phyloP scores from a whole-genome alignment of 2,329 filamentous ascomycete genomes.

The Xylariomycetidae sp. region DNA sequence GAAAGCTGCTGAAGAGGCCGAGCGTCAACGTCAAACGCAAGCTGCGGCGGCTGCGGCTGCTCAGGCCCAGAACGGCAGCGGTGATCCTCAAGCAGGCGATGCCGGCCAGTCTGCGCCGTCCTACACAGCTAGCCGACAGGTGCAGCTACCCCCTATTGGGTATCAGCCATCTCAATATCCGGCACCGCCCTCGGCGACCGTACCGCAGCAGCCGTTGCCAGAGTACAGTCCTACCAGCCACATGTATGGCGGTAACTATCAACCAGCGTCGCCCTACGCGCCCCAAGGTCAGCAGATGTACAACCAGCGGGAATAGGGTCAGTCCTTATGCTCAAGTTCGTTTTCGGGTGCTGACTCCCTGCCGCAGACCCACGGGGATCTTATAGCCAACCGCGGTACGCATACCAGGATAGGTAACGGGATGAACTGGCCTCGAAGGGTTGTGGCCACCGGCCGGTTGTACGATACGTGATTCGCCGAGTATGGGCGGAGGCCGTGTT shows the following conservation, averaged over 20 bases:
- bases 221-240: conserved; percentile 47
- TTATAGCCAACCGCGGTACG: too few relatives aligned
- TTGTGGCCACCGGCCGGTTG: too few relatives aligned
- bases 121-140: conserved; percentile 50
- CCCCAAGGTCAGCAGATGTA: conserved; percentile 57
- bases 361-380: too few relatives aligned
- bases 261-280: conserved; percentile 40
- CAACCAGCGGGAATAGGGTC: conserved; percentile 47
- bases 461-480: too few relatives aligned
- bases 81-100: conserved; percentile 42
- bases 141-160: conserved; percentile 69
- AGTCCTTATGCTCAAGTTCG: too few relatives aligned
- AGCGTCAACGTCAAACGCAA: conserved; percentile 53
- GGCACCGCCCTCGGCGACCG: conserved; percentile 49
- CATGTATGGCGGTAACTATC: conserved; percentile 51
- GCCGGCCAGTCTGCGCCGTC: conserved; percentile 50
- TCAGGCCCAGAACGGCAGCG: conserved; percentile 43
- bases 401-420: too few relatives aligned
- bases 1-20: conserved; percentile 83
- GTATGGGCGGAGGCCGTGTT: too few relatives aligned
- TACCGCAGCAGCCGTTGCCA: conserved; percentile 42
- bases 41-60: conserved; percentile 44
- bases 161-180: conserved; percentile 66
- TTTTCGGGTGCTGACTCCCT: too few relatives aligned
- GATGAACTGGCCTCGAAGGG: too few relatives aligned